Base-by-base conservation (phyloP, 1,284 basidiomycete species). In the Bondarzewia mesenterica region DNA sequence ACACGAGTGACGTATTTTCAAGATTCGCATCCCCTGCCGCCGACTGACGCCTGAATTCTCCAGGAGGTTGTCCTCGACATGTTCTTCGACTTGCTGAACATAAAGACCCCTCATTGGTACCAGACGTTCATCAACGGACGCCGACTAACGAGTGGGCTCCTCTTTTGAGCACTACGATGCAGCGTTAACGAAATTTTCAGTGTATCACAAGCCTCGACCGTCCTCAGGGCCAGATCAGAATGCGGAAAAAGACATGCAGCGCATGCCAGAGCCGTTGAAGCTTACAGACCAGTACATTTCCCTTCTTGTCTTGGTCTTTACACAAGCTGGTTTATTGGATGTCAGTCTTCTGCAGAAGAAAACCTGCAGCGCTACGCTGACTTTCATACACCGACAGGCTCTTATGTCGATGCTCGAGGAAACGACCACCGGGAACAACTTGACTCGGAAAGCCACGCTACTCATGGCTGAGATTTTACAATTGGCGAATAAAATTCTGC, bases 271-370 rank as follows among this genome's bases (percentile, higher is more conserved):
- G 54, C 74, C 78, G 7, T 68, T 93, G 36, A 94, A 89, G 57
- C 67, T 98, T 5, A 86, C 93, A 2, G 93, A 98, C 60, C 95
- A 99, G 60, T 99, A 93, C 61, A 80, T 95, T 40, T 87, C 89
- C 0, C 72, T 99, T n/a, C 70, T 99, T 2, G 75, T 98, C 7
- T 74, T 91, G 12, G 79, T 97, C 4, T 84, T 98, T 51, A 81
- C 87, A 14, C 87, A 94, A 56, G 85, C 89, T 2, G 95, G 94
- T 7, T 68, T 99, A 1, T 69, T 93, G 36, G 91, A 94, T 63
- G 92, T 93, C 54, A 55, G 78, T 4, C 8, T 3, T n/a, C 23
- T 23, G 39, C 41, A 14, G 32, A 51, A 14, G 47, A n/a, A 42
- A 16, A 29, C 16, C 12, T 5, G 16, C 5, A 1, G 15, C 32